phyloP scores from a whole-genome alignment of 192 early-diverging fungal genomes.

The Dimargaris verticillata region DNA sequence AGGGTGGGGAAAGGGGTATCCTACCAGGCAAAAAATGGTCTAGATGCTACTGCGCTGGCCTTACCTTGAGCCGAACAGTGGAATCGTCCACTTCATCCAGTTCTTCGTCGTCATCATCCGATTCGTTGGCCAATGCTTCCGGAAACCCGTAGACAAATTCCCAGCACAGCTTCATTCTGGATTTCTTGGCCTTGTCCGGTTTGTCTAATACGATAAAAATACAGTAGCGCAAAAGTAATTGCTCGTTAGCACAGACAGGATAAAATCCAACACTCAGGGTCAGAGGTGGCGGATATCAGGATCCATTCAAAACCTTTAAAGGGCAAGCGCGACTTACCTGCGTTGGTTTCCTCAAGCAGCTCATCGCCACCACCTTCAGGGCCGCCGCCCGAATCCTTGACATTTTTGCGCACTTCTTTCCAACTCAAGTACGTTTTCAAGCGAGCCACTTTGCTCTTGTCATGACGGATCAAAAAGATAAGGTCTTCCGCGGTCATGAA shows the following conservation, averaged over 20 bases:
- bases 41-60: neutral
- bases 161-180: constrained; percentile 82
- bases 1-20: too few relatives aligned
- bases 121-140: constrained; percentile 61
- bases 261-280: too few relatives aligned
- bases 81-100: constrained; percentile 81
- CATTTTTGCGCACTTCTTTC: constrained; percentile 91
- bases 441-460: constrained; percentile 81
- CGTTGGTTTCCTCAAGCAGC: constrained; percentile 23
- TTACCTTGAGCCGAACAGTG: constrained; percentile 54
- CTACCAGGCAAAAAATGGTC: too few relatives aligned
- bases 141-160: constrained; percentile 72
- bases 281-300: too few relatives aligned
- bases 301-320: too few relatives aligned
- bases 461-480: constrained; percentile 92
- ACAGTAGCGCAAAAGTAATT: too few relatives aligned
- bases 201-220: constrained; percentile 15
- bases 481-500: constrained; percentile 78
- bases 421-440: constrained; percentile 79
- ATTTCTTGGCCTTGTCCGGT: constrained; percentile 35
- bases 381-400: constrained; percentile 54
- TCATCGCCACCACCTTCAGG: constrained; percentile 30
- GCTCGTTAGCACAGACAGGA: too few relatives aligned
- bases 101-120: constrained; percentile 79
- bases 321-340: constrained; percentile 22